Conservation (phyloP, 1,139 yeast genomes). For the Yamadazyma pseudoaaseri region DNA sequence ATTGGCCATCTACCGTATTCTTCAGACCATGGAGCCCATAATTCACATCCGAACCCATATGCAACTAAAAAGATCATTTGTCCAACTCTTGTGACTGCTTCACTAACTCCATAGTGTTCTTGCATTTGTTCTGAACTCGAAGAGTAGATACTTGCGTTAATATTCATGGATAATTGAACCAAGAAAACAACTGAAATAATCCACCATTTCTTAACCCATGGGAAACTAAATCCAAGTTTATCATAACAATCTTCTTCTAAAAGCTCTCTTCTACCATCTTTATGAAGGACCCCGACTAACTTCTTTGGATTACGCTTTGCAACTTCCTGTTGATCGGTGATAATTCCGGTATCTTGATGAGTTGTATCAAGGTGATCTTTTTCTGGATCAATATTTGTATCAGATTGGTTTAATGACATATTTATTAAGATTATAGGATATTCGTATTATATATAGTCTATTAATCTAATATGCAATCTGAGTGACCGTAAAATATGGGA, state of each 20-base stretch:
- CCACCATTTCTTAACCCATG: constrained; percentile 30
- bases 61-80: constrained; percentile 35
- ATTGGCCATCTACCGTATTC: constrained; percentile 38
- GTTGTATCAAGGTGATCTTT: constrained; percentile 9
- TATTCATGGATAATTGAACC: constrained; percentile 41
- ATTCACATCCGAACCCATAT: constrained; percentile 39
- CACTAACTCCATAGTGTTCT: constrained; percentile 26
- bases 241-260: constrained; percentile 33
- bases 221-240: constrained; percentile 27
- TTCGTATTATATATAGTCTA: no score
- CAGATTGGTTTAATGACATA: constrained; percentile 15
- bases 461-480: no score
- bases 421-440: no score
- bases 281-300: constrained; percentile 12
- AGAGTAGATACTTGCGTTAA: constrained; percentile 34
- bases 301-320: constrained; percentile 9
- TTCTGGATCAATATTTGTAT: constrained; percentile 8
- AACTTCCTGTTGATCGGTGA: no score
- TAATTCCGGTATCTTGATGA: not conserved
- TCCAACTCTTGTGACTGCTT: constrained; percentile 29
- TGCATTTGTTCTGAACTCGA: constrained; percentile 25
- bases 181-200: constrained; percentile 29
- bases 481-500: no score
- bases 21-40: constrained; percentile 44
- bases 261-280: constrained; percentile 25